Base-by-base conservation (phyloP, 2,329 filamentous ascomycete species). In the Diaporthe sp. region DNA sequence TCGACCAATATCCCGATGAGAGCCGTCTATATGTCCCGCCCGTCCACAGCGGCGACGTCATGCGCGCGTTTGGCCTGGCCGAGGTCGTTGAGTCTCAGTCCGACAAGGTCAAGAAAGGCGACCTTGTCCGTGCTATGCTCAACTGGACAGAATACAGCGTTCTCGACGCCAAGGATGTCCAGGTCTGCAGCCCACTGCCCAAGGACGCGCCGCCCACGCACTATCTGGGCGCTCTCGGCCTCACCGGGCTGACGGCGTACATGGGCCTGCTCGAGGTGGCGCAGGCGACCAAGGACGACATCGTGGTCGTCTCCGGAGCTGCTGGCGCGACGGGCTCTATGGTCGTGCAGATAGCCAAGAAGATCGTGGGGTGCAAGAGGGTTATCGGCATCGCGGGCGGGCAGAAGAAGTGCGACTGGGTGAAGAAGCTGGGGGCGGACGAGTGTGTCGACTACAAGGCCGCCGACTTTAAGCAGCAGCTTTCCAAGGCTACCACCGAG, bases 301-400 rank as follows among this genome's bases (percentile, higher is more conserved):
- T 93, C 5, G 94, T 96, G 1, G 93, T 96, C 10, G 92, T 96
- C 0, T 94, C 91, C 12, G 94, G 93, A 9, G 94, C 94, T 2
- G 94, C 94, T 0, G 94, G 94, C 2, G 94, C 94, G 0, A 96
- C 94, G 0, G 94, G 94, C 1, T 93, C 90, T 80, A 90, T 96
- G 1, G 94, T 91, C 0, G 94, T 93, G 0, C 94, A 96, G 84
- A 94, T 96, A 78, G 93, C 93, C 25, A 74, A 74, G 72, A 95
- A 94, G 86, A 84, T 95, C 72, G 91, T 92, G 82, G 94, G 93
- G 17, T 84, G 85, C 65, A 70, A 49, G 72, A 79, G 87, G 3
- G 90, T 94, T 17, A 83, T 93, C 31, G 93, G 93, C 9, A 87
- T 94, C 77, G 92, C 92, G 0, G 93, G 93, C 0, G 89, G 87